Evolutionary conservation across 768 basidiomycete species (phyloP), one percentile per base, ranked within the genome.

Genomic region (Hygrocybe coccinea): DNA sequence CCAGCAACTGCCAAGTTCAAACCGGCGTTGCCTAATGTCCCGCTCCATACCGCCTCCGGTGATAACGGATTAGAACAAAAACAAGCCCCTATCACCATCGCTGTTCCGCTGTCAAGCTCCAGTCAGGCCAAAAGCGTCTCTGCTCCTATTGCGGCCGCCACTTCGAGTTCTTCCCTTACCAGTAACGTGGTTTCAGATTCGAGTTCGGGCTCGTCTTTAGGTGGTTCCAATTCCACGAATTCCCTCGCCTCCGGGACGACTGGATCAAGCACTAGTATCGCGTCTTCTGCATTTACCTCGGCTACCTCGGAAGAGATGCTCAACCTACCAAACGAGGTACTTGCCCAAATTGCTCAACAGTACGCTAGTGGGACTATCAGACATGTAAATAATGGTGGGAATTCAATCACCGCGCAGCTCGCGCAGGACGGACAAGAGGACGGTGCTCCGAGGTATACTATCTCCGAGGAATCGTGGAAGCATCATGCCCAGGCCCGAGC

Each of bases 1-100:
- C 89, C 91, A 9, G 90, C 90, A 17, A 93, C 90, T 1, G 90
- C 90, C 24, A 92, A 91, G 66, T 89, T 84, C 74, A 93, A 90
- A 70, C 78, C 83, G 2, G 77, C 80, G 12, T 68, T 79, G 52
- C 75, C 79, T 34, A 75, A 76, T 53, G 71, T 78, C 24, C 80
- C 78, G 39, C 76, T 78, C 55, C 71, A 76, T 11, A 56, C 74
- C 24, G 63, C 67, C 11, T 59, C 64, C 0, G 58, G 62, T 55
- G 45, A 41, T 57, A 61, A 47, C 35, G 65, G 43, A 12, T 61
- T 56, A 52, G 74, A 71, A 21, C 69, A 71, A 33, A 69, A 76
- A 49, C 61, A 66, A 39, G 71, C 71, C 47, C 66, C 75, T 15
- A 67, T 80, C 41, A 75, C 81, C 14, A 70, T 81, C 55, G 73